Conservation (phyloP, 306 rosid species). For the Rosa chinensis region DNA sequence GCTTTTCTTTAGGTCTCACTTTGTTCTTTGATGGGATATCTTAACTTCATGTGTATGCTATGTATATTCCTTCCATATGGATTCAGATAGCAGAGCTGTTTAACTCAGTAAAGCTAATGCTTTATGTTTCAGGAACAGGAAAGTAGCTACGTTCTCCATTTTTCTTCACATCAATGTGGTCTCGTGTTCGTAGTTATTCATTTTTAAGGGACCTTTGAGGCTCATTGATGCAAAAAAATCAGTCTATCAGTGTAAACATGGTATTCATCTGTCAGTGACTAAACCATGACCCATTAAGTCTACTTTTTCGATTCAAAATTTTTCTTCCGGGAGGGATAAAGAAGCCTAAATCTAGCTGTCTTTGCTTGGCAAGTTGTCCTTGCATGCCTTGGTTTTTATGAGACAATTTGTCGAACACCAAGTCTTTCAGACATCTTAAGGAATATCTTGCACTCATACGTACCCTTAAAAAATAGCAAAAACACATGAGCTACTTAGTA, state of each 20-base stretch:
- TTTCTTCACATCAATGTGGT: background rate
- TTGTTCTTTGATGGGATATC: background rate
- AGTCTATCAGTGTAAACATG: background rate
- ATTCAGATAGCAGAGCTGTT: background rate
- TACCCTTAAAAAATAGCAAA: background rate
- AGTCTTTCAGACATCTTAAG: background rate
- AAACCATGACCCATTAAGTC: background rate
- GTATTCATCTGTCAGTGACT: background rate
- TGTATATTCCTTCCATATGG: background rate
- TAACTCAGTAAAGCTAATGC: background rate
- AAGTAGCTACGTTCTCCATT: background rate
- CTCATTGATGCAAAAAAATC: background rate
- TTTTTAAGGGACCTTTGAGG: background rate
- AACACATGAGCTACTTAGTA: background rate
- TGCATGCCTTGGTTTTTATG: background rate
- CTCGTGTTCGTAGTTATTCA: background rate
- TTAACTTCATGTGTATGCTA: background rate
- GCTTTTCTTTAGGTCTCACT: slow-evolving; percentile 1
- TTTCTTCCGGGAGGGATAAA: too few relatives aligned
- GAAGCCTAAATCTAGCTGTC: too few relatives aligned
- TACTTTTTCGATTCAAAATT: too few relatives aligned
- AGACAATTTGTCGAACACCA: background rate
- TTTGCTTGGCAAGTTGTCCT: too few relatives aligned
- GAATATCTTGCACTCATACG: background rate
- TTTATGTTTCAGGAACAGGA: background rate